These are phyloP conservation scores for Paraconiothyrium brasiliense DNA, from an alignment of 2,329 filamentous ascomycete genomes.

Conservation along the genomic window DNA sequence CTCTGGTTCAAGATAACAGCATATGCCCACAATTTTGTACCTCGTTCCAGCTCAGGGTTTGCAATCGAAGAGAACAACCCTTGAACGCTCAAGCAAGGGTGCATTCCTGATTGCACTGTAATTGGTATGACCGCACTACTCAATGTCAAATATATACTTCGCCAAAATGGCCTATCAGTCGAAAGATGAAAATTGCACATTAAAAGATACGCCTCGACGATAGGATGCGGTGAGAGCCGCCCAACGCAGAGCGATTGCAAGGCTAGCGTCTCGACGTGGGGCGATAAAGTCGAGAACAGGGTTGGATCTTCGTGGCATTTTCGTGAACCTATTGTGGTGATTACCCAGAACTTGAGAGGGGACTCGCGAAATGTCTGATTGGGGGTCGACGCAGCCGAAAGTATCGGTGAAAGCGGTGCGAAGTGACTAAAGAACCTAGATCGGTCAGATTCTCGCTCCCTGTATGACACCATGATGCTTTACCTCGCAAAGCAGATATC, in stretches of 20 bases:
- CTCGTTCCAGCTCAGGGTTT: background rate
- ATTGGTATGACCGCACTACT: background rate
- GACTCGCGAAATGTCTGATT: conserved; percentile 4
- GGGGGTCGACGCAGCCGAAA: background rate
- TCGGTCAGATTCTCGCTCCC: background rate
- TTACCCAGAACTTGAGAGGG: conserved; percentile 1
- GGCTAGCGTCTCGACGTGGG: background rate
- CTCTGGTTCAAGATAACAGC: background rate
- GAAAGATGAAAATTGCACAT: conserved; percentile 6
- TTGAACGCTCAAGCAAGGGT: background rate
- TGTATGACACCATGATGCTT: background rate
- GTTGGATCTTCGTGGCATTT: background rate
- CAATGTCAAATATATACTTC: background rate
- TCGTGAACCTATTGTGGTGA: conserved; percentile 1
- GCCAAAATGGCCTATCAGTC: background rate
- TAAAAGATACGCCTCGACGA: background rate
- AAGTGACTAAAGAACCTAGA: background rate
- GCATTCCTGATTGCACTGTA: conserved; percentile 1
- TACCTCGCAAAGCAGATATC: conserved; percentile 7
- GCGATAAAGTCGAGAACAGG: background rate
- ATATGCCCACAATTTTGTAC: background rate
- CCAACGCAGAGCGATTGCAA: conserved; percentile 1
- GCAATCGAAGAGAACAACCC: background rate
- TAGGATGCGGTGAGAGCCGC: conserved; percentile 1
- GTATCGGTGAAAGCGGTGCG: background rate